Base-by-base conservation (phyloP, 1,139 yeast species). In the Wickerhamomyces sp. region DNA sequence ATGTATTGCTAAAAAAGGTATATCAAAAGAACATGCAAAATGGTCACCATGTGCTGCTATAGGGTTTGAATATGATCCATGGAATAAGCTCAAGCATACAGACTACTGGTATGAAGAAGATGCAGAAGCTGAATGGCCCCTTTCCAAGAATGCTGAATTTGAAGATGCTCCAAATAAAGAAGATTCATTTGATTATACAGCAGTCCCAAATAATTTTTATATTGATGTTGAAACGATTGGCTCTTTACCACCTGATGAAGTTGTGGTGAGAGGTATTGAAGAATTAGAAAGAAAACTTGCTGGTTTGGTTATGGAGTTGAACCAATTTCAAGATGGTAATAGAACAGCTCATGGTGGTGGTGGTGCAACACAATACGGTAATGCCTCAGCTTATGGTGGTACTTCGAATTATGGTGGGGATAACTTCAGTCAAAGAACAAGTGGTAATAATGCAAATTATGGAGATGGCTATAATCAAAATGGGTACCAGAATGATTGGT, bases 11-110 rank as follows among this genome's bases (percentile, higher is more conserved):
- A 93, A 94, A 66, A 93, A 93, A 71, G 99, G 99, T 39, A 93
- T 94, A 51, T 91, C 98, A 39, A 93, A 94, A 65, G 99, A 93
- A 65, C 99, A 93, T 62, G 97, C 99, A 44, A 93, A 93, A 63
- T 93, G 99, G 99, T 84, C 95, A 7, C 97, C 99, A 2, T 87
- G 95, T 57, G 78, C 97, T 0, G 99, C 99, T n/a, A 78, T 94
- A 46, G 98, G 95, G 27, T 93, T 93, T 61, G 99, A 93, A 67
- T 93, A 93, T 62, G 99, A 93, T 63, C 99, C 99, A n/a, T 93
- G 96, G 95, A 93, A 93, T 67, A 94, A 93, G 68, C 75, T 94
- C 57, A 84, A 85, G 61, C 99, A 93, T 64, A 93, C 99, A 0
- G 96, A 90, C 58, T 87, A 79, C 62, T 93, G 99, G 99, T 89